These are phyloP conservation scores for Kodamaea jinghongensis DNA, from an alignment of 805 yeast genomes.

Conservation along the genomic window DNA sequence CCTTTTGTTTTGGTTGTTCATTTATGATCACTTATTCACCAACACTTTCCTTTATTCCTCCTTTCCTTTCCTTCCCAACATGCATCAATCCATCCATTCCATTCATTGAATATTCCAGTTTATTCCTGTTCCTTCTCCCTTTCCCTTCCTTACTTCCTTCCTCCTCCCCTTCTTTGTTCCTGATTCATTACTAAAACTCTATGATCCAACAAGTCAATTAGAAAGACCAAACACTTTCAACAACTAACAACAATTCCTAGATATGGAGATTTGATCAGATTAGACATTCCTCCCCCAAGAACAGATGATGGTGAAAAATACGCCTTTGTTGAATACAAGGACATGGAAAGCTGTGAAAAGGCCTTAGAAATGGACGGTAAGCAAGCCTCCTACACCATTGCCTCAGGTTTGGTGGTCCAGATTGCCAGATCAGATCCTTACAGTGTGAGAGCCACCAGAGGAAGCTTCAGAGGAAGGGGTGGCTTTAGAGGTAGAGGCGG, in stretches of 20 bases:
- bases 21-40: too few relatives aligned
- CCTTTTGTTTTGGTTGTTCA: too few relatives aligned
- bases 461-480: constrained; percentile 23
- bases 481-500: constrained; percentile 10
- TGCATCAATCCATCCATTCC: constrained; percentile 1
- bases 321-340: constrained; percentile 61
- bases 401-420: constrained; percentile 48
- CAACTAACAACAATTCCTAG: constrained; percentile 27
- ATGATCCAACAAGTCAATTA: constrained; percentile 3
- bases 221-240: not conserved
- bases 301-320: constrained; percentile 56
- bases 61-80: constrained; percentile 4
- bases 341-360: constrained; percentile 50
- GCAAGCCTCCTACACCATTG: constrained; percentile 39
- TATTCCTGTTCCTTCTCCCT: not conserved
- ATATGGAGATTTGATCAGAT: constrained; percentile 55
- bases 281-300: constrained; percentile 63
- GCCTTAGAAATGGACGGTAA: constrained; percentile 50
- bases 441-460: constrained; percentile 29
- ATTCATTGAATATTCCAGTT: constrained; percentile 2
- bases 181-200: too few relatives aligned
- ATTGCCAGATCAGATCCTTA: constrained; percentile 57
- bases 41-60: constrained; percentile 6
- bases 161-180: constrained; percentile 6
- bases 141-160: not conserved